Evolutionary conservation across 1,139 yeast species (phyloP), one percentile per base, ranked within the genome.

Genomic region (Debaryomyces coudertii): DNA sequence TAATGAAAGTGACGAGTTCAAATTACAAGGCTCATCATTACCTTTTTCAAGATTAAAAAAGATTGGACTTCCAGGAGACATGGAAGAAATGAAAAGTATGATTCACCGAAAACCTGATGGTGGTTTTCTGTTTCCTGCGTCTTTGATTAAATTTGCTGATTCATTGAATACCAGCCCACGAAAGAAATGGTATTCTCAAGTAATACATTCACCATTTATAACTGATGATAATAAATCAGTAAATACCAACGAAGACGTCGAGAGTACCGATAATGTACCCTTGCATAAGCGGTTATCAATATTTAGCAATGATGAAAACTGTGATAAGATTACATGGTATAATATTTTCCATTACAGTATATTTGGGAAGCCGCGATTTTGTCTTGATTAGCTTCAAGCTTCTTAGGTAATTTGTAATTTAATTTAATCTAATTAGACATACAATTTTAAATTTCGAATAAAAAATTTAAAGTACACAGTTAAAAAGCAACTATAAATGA

Each of bases 281-380:
- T 38, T 36, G 39, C 46, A 37, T 12, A 46, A 43, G 41, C 47
- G 49, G 30, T 38, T 28, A 22, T 48, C 45, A 24, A 54, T 55
- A 8, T 58, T 57, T 44, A 58, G 62, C 41, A 48, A 52, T 22
- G 63, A 54, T 16, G 51, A 53, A 9, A 54, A 62, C 34, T 77
- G 82, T 59, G 75, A 70, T 43, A 69, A 68, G n/a, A 69, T 77
- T 11, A 77, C 80, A 0, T 77, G 82, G 82, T 72, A 58, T 45
- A 76, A 71, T 48, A 71, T 77, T 1, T 72, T 77, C 53, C 79
- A 71, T 50, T 77, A 76, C 45, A 70, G 78, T 43, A 63, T 77
- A 16, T 77, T 77, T 56, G 81, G 81, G 0, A 72, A 68, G 46
- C 76, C 76, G 3, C 69, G 67, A 36, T 72, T 77, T 52, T 76